Evolutionary conservation across 495 filamentous ascomycete species (phyloP), one percentile per base, ranked within the genome.

Genomic region (Hyaloscypha finlandica): DNA sequence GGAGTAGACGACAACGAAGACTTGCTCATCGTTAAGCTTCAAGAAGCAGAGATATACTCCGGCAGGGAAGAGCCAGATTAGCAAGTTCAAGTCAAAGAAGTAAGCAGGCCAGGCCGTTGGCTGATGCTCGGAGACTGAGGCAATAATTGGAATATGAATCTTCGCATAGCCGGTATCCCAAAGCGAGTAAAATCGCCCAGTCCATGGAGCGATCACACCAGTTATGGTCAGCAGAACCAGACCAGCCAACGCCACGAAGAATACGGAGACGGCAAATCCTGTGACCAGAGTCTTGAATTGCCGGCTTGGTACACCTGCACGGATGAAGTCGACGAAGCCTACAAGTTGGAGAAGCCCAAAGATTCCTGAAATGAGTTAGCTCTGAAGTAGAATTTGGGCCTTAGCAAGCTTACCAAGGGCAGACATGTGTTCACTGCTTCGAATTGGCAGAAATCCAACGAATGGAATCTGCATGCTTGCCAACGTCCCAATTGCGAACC

Each of bases 401-500:
- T 20, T 42, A 59, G 5, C 59, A 59, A 67, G 77, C 86, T 76
- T 83, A 94, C 94, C 95, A 58, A 99, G 80, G 9, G 96, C 92
- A 58, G 96, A 90, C 96, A 99, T 99, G 78, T 98, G 96, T 79
- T 99, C 96, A 78, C 94, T 97, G 77, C 92, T 97, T 68, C 93
- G 88, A 74, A 99, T 92, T 3, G 96, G 96, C 75, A 96, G 79
- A 82, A 99, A 99, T 48, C 96, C 96, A 45, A 99, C 96, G 70
- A 99, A 99, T 16, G 96, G 96, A 81, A 99, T 93, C 80, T 99
- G 96, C 96, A 99, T 99, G 82, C 94, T 97, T 35, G 93, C 96
- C 74, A 99, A 77, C 65, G 96, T 98, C 60, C 96, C 96, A 45
- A 99, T 82, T 39, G 96, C 93, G 78, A 96, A 99, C 96, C 96